A percentile compares a stretch with the other conserved stretches of the same genome.
These are phyloP conservation scores for Paracorniculantispora psalliotae DNA, from an alignment of 2,329 filamentous ascomycete genomes.

Conservation along the genomic window DNA sequence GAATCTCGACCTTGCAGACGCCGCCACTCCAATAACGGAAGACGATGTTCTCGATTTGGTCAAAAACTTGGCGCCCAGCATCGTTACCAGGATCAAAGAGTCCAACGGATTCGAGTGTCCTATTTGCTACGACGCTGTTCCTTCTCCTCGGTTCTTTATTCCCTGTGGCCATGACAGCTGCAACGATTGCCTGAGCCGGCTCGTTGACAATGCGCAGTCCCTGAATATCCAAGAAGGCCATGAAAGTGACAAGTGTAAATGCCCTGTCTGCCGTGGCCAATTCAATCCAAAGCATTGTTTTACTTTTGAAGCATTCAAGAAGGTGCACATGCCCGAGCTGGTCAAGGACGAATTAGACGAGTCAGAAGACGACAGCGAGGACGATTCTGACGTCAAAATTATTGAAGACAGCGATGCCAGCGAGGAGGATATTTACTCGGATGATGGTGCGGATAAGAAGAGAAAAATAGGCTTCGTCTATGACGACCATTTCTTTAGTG, in stretches of 20 bases:
- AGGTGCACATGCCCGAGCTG: constrained; percentile 60
- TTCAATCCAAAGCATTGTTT: constrained; percentile 67
- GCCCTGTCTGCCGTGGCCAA: constrained; percentile 68
- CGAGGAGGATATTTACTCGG: constrained; percentile 24
- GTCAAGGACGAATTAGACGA: constrained; percentile 30
- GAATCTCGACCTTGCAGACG: constrained; percentile 31
- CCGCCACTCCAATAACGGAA: constrained; percentile 34
- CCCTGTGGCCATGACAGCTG: constrained; percentile 83
- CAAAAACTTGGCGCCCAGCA: constrained; percentile 50
- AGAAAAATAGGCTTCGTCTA: constrained; percentile 36
- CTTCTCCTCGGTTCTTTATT: constrained; percentile 71
- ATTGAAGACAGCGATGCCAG: constrained; percentile 19
- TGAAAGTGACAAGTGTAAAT: constrained; percentile 55
- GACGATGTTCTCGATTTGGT: constrained; percentile 58
- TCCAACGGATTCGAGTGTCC: constrained; percentile 68
- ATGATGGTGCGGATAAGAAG: constrained; percentile 26
- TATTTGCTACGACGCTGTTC: constrained; percentile 71
- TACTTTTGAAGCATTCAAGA: constrained; percentile 68
- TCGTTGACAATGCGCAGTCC: constrained; percentile 56
- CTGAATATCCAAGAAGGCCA: constrained; percentile 54
- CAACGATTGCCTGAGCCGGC: constrained; percentile 66
- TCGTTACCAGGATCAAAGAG: constrained; percentile 60
- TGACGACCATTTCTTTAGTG: constrained; percentile 25
- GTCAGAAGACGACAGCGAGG: constrained; percentile 25
- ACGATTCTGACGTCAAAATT: constrained; percentile 21